phyloP scores from a whole-genome alignment of 768 basidiomycete species.

The Pleurotus djamor region DNA sequence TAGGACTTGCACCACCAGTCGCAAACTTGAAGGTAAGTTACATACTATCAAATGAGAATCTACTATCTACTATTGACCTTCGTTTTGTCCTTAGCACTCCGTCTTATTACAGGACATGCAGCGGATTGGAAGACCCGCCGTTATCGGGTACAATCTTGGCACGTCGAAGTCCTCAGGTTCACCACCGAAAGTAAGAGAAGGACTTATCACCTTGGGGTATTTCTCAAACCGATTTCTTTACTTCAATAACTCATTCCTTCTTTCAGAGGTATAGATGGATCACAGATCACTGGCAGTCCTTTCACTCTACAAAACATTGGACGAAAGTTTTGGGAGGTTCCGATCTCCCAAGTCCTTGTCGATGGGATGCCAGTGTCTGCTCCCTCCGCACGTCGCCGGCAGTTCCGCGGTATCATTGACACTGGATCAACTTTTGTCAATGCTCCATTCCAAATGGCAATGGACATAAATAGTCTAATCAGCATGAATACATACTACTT shows the following conservation, averaged over 20 bases:
- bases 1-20: no score
- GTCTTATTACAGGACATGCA: no score
- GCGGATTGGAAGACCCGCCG: constrained; percentile 22
- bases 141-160: constrained; percentile 53
- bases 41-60: no score
- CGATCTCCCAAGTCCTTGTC: constrained; percentile 38
- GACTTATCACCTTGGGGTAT: constrained; percentile 59
- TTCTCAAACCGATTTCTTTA: constrained; percentile 44
- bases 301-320: constrained; percentile 49
- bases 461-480: constrained; percentile 51
- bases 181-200: constrained; percentile 54
- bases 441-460: constrained; percentile 37
- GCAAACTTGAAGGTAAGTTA: no score
- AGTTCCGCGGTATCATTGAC: constrained; percentile 60
- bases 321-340: constrained; percentile 65
- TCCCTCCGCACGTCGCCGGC: constrained; percentile 33
- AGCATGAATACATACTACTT: constrained; percentile 49
- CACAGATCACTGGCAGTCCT: constrained; percentile 41
- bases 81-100: no score
- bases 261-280: no score
- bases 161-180: constrained; percentile 40
- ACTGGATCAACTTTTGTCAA: constrained; percentile 39
- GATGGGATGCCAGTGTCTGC: constrained; percentile 41
- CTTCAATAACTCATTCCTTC: constrained; percentile 28
- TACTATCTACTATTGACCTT: no score